Conservation (phyloP, 257 asterid genomes). For the Solanum sparsipilum region DNA sequence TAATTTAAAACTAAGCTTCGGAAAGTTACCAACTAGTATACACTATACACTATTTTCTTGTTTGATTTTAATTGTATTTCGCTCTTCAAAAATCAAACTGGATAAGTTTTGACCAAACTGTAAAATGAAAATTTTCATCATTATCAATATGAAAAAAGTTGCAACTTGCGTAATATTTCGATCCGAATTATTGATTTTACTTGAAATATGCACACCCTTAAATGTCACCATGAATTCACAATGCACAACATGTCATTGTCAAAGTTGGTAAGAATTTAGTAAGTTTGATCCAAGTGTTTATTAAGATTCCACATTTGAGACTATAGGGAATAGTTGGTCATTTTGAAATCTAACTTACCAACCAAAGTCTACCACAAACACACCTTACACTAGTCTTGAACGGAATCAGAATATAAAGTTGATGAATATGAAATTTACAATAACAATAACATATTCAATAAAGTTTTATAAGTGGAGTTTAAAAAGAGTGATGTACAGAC, state of each 20-base stretch:
- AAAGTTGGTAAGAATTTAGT: background rate
- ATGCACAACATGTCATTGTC: too few relatives aligned
- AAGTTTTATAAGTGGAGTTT: too few relatives aligned
- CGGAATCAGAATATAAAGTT: background rate
- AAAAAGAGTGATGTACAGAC: too few relatives aligned
- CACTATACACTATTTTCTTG: too few relatives aligned
- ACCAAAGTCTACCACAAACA: background rate
- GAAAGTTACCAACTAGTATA: background rate
- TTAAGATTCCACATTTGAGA: background rate
- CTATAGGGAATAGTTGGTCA: background rate
- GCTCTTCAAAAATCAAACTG: accelerated
- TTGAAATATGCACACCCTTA: background rate
- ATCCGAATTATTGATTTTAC: background rate
- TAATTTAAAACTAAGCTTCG: background rate
- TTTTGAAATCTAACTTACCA: background rate
- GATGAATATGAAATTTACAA: accelerated
- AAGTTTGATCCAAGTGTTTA: background rate
- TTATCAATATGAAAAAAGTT: accelerated
- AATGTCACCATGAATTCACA: too few relatives aligned
- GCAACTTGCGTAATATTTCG: accelerated
- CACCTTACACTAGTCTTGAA: background rate
- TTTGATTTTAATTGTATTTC: background rate
- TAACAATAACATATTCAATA: background rate
- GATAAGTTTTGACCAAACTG: accelerated
- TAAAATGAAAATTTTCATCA: background rate